Evolutionary conservation across 2,329 filamentous ascomycete species (phyloP).

Genomic region (Emmonsiellopsis sp.): DNA sequence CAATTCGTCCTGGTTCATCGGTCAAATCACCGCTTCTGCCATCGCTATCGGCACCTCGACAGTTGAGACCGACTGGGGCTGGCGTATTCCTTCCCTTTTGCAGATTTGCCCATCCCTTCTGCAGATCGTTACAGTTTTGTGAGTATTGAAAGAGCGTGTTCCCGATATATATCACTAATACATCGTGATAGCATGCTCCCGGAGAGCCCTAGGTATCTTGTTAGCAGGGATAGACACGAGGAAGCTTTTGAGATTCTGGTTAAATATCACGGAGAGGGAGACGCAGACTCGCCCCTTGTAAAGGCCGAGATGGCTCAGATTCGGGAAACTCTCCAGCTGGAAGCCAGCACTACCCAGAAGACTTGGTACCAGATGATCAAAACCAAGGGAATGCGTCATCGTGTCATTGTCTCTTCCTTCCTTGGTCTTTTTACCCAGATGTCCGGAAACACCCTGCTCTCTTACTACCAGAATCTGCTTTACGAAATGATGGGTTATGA

Average conservation of each 20-base stretch:
- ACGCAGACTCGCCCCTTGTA: constrained; percentile 40
- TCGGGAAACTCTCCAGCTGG: constrained; percentile 42
- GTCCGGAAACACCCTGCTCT: constrained; percentile 31
- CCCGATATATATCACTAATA: neutral
- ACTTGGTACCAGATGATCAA: constrained; percentile 21
- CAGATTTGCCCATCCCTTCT: constrained; percentile 26
- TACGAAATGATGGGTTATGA: constrained; percentile 26
- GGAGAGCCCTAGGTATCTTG: constrained; percentile 13
- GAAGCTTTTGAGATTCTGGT: constrained; percentile 17
- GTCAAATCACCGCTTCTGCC: constrained; percentile 37
- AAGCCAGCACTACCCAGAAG: constrained; percentile 38
- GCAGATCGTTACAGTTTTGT: constrained; percentile 19
- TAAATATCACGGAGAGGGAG: constrained; percentile 41
- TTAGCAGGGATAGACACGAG: constrained; percentile 16
- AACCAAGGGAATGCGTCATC: constrained; percentile 23
- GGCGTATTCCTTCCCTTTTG: constrained; percentile 34
- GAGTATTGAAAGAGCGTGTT: neutral
- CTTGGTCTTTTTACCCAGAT: constrained; percentile 31
- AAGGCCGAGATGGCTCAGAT: constrained; percentile 52
- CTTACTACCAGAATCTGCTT: constrained; percentile 21
- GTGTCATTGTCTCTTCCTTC: constrained; percentile 20
- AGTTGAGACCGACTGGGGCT: constrained; percentile 27
- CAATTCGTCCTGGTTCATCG: constrained; percentile 51
- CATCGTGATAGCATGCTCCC: constrained; percentile 10
- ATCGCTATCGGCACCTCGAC: constrained; percentile 26